A percentile compares a stretch with the other conserved stretches of the same genome.
These are phyloP conservation scores for Cinnamomum chago DNA, from an alignment of 164 flowering plant species.

Conservation along the genomic window DNA sequence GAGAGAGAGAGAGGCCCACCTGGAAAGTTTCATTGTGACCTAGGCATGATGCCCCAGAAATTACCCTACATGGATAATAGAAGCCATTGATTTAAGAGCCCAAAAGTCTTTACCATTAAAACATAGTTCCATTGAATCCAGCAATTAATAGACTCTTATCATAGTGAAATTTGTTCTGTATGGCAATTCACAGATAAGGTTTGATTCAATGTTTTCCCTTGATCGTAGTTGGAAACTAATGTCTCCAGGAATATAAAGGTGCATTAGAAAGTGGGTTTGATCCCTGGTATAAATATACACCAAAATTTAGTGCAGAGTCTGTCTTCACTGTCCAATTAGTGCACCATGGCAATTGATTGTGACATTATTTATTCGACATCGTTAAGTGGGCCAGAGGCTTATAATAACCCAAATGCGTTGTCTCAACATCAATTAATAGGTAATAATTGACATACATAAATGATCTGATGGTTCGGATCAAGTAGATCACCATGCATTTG, in stretches of 20 bases:
- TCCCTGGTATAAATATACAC: background rate
- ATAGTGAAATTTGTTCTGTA: background rate
- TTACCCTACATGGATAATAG: background rate
- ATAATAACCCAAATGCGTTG: background rate
- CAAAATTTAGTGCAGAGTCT: background rate
- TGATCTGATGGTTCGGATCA: background rate
- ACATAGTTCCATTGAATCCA: too few relatives aligned
- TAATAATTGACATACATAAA: background rate
- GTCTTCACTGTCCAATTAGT: background rate
- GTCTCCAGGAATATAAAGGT: background rate
- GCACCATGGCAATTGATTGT: background rate
- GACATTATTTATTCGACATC: background rate
- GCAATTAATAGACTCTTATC: background rate
- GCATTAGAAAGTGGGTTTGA: background rate
- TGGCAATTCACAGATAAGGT: background rate
- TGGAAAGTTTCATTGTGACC: background rate
- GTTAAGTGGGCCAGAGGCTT: background rate
- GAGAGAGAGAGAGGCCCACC: background rate
- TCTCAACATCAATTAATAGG: background rate
- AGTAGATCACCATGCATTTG: too few relatives aligned
- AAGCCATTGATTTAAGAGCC: background rate
- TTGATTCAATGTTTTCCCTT: background rate
- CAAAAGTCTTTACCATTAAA: background rate
- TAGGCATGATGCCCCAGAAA: background rate
- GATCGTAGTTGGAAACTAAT: background rate